Percentiles rank a stretch among this genome's conserved stretches.
Conservation (phyloP, 2,329 filamentous ascomycete species). For the Trichocomaceae sp. region DNA sequence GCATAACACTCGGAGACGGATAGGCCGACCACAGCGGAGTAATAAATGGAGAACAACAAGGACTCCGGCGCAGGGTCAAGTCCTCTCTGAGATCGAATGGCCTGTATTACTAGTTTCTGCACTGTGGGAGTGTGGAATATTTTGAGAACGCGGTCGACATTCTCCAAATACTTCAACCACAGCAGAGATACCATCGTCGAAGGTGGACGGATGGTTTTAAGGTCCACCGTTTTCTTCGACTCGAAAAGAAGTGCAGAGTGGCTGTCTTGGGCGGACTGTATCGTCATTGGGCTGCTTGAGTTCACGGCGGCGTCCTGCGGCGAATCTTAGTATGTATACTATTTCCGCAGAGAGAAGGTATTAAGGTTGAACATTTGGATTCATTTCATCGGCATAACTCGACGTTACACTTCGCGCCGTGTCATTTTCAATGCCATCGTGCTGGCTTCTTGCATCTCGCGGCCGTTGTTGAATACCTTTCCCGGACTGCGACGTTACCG, state of each 20-base stretch:
- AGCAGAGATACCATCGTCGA: constrained; percentile 38
- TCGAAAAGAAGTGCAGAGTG: background rate
- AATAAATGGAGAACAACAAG: constrained; percentile 6
- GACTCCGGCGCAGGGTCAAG: background rate
- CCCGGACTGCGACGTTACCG: background rate
- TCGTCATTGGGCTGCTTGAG: background rate
- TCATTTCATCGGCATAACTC: background rate
- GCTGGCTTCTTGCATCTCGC: background rate
- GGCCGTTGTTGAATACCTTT: background rate
- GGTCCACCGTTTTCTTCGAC: background rate
- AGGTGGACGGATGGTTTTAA: constrained; percentile 31
- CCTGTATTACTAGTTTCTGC: background rate
- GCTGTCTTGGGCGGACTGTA: background rate
- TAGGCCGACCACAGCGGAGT: background rate
- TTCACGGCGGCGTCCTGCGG: constrained; percentile 7
- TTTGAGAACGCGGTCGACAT: constrained; percentile 21
- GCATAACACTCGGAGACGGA: background rate
- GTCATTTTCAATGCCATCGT: background rate
- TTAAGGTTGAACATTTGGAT: background rate
- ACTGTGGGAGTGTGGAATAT: constrained; percentile 2
- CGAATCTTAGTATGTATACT: background rate
- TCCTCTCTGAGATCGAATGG: background rate
- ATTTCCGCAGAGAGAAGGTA: background rate
- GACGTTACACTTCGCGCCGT: background rate
- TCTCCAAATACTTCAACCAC: constrained; percentile 55